phyloP scores from a whole-genome alignment of 139 green algal species.

The Desmodesmus armatus region DNA sequence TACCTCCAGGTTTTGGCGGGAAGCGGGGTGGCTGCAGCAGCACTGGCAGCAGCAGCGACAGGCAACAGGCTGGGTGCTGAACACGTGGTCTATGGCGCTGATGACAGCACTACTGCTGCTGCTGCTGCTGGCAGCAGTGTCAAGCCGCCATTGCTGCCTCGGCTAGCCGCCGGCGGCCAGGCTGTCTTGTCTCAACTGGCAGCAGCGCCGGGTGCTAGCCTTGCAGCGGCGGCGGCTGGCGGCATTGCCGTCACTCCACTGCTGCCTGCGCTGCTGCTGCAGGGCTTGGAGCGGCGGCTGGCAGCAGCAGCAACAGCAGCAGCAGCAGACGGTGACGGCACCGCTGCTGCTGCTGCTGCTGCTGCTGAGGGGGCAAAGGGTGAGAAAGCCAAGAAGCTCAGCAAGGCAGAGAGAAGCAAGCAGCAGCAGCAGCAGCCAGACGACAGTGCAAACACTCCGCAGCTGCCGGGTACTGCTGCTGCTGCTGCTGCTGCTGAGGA shows the following conservation, averaged over 20 bases:
- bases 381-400: neutral
- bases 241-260: neutral
- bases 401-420: neutral
- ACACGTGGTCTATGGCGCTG: too few species aligned
- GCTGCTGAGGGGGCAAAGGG: neutral
- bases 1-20: neutral
- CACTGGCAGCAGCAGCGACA: neutral
- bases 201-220: neutral
- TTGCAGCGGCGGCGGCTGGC: too few species aligned
- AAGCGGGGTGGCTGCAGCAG: neutral
- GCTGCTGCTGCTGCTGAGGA: neutral
- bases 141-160: too few species aligned
- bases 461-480: neutral
- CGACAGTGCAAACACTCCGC: too few species aligned
- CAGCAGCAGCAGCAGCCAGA: slow-evolving; percentile 3
- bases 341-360: neutral
- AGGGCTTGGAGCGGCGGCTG: neutral
- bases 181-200: neutral
- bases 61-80: neutral
- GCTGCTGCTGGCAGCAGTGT: too few species aligned
- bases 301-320: slow-evolving; percentile 25
- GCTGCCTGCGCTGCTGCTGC: neutral
- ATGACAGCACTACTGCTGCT: too few species aligned
- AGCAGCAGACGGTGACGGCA: too few species aligned
- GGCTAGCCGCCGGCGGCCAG: too few species aligned